Evolutionary conservation across 2,329 filamentous ascomycete genomes (phyloP), one percentile per base, ranked within the genome.

Genomic region (Nannizzia gypsea): DNA sequence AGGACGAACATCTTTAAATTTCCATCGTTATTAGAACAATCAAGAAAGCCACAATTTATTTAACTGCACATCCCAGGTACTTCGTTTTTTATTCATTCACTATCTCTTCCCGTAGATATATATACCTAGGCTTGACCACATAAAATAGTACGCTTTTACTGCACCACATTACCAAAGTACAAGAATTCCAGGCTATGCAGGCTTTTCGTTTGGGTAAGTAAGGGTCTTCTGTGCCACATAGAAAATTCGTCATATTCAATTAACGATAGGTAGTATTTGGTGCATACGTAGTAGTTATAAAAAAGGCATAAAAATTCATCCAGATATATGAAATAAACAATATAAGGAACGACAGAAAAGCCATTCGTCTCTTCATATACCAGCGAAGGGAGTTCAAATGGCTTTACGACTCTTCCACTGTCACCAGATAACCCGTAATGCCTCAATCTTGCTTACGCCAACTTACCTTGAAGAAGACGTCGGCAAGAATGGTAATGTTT

Each of bases 1-100:
- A 73, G 69, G 74, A 76, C 73, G 74, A 67, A 76, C 74, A 76
- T 75, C 38, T 13, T 15, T 26, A 9, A 6, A 26, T n/a, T 13
- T 52, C 20, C 22, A 17, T 31, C 28, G 24, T 31, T 26, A 15
- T 52, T 28, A 8, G 13, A 28, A 28, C 6, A 26, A 28, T 8
- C 4, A 22, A 9, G 20, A 46, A n/a, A n/a, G n/a, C 42, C 22
- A 22, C 20, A 22, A 1, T 24, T n/a, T 46, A 11, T 17, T 24
- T 42, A 15, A 6, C 13, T 17, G n/a, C 3, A 6, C n/a, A 17
- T 20, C 6, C 38, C 6, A 11, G 20, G 24, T 50, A 50, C 17
- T 26, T 50, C 6, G 11, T 50, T 50, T 50, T 24, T 13, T 50
- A 26, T 50, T 26, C 11, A 15, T 50, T 3, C 20, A 20, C 4